Conservation (phyloP, 306 rosid species). For the Vachellia pachyceras region DNA sequence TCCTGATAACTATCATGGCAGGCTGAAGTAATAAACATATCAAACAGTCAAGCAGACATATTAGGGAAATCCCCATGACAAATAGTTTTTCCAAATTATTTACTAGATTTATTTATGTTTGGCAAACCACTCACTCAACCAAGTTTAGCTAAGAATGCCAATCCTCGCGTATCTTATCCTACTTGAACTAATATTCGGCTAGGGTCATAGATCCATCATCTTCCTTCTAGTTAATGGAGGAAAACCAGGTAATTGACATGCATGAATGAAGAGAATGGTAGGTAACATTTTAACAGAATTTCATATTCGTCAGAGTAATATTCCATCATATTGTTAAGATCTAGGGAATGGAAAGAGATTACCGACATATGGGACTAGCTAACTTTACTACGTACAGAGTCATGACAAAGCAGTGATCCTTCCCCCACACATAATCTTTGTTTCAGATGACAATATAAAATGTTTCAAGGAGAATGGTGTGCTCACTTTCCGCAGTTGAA, state of each 20-base stretch:
- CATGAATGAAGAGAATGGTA: conserved; percentile 22
- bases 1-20: not conserved
- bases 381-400: conserved; percentile 52
- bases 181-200: not conserved
- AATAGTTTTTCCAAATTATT: not conserved
- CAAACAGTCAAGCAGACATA: not conserved
- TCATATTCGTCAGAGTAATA: conserved; percentile 38
- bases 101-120: not conserved
- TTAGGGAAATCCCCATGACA: no score
- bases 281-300: not conserved
- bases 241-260: conserved; percentile 20
- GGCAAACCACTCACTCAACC: not conserved
- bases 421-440: conserved; percentile 47
- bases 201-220: not conserved
- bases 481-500: conserved; percentile 74
- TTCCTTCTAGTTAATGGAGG: not conserved
- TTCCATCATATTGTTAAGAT: conserved; percentile 1
- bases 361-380: conserved; percentile 27
- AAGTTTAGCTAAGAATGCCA: not conserved
- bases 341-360: conserved; percentile 20
- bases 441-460: conserved; percentile 35
- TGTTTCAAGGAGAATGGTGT: conserved; percentile 30
- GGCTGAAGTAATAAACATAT: not conserved
- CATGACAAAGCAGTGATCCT: conserved; percentile 37
- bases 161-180: not conserved